Evolutionary conservation across 768 basidiomycete species (phyloP).

Genomic region (Psilocybe sp.): DNA sequence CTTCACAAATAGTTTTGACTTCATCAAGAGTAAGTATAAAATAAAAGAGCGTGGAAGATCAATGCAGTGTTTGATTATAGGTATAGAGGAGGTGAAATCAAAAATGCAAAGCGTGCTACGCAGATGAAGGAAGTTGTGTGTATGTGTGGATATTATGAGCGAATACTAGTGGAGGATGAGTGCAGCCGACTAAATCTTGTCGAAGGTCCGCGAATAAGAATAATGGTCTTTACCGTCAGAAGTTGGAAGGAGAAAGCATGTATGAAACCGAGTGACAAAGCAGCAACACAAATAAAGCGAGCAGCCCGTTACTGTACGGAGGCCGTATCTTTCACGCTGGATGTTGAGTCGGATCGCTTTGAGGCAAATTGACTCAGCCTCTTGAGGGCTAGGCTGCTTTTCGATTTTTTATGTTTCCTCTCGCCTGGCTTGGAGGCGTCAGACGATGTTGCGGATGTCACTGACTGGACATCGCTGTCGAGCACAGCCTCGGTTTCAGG

Average conservation of each 20-base stretch:
- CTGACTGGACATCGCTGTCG: conserved; percentile 33
- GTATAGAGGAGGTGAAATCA: conserved; percentile 15
- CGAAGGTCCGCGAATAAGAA: too few relatives aligned
- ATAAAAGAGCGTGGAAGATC: conserved; percentile 5
- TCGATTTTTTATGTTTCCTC: conserved; percentile 53
- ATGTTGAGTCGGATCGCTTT: conserved; percentile 51
- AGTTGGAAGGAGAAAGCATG: too few relatives aligned
- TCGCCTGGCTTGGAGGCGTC: conserved; percentile 20
- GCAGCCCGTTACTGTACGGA: conserved; percentile 10
- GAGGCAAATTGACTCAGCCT: conserved; percentile 45
- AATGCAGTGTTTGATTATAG: conserved; percentile 16
- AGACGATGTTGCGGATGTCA: conserved; percentile 32
- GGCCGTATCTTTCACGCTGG: conserved; percentile 40
- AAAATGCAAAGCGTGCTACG: conserved; percentile 12
- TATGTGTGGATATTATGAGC: too few relatives aligned
- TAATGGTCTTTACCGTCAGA: too few relatives aligned
- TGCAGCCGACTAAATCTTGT: too few relatives aligned
- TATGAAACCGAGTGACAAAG: too few relatives aligned
- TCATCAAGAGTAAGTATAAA: not conserved
- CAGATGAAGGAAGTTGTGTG: conserved; percentile 1
- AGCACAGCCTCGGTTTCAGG: conserved; percentile 24
- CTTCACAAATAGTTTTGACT: not conserved
- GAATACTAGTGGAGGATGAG: too few relatives aligned
- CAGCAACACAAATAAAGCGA: too few relatives aligned
- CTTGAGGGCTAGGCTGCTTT: conserved; percentile 58